These are phyloP conservation scores for Phanerochaete sordida DNA, from an alignment of 768 basidiomycete species.

Conservation along the genomic window DNA sequence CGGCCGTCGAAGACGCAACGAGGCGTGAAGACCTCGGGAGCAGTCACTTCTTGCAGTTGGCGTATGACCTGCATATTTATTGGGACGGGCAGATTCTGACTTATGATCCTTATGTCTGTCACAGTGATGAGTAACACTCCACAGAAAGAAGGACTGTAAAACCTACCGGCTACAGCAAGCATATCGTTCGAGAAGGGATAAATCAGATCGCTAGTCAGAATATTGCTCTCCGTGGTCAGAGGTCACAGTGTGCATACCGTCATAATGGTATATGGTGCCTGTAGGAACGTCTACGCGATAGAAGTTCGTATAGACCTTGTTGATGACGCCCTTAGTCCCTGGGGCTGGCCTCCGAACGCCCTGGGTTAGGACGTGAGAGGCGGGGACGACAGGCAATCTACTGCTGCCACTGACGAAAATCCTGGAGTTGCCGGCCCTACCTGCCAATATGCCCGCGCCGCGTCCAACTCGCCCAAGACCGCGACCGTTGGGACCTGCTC, in stretches of 20 bases:
- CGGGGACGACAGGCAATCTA: slow-evolving; percentile 19
- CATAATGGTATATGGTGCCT: slow-evolving; percentile 70
- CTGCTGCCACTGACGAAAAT: not conserved
- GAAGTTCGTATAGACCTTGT: slow-evolving; percentile 52
- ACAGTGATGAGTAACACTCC: too few relatives aligned
- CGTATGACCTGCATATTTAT: slow-evolving; percentile 71
- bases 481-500: too few relatives aligned
- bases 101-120: slow-evolving; percentile 62
- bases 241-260: too few relatives aligned
- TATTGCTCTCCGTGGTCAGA: too few relatives aligned
- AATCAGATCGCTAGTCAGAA: too few relatives aligned
- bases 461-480: too few relatives aligned
- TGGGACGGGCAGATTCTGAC: slow-evolving; percentile 62
- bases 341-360: slow-evolving; percentile 68
- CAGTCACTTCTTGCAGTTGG: slow-evolving; percentile 52
- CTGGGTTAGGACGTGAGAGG: slow-evolving; percentile 45
- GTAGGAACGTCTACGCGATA: slow-evolving; percentile 62
- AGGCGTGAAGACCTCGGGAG: slow-evolving; percentile 66
- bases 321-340: slow-evolving; percentile 50
- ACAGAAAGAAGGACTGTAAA: not conserved
- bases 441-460: too few relatives aligned
- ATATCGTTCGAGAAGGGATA: too few relatives aligned
- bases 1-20: slow-evolving; percentile 78
- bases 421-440: slow-evolving; percentile 1
- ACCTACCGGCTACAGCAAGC: slow-evolving; percentile 5